These are phyloP conservation scores for Leishmania tarentolae DNA, from an alignment of 208 protist species.

Conservation along the genomic window DNA sequence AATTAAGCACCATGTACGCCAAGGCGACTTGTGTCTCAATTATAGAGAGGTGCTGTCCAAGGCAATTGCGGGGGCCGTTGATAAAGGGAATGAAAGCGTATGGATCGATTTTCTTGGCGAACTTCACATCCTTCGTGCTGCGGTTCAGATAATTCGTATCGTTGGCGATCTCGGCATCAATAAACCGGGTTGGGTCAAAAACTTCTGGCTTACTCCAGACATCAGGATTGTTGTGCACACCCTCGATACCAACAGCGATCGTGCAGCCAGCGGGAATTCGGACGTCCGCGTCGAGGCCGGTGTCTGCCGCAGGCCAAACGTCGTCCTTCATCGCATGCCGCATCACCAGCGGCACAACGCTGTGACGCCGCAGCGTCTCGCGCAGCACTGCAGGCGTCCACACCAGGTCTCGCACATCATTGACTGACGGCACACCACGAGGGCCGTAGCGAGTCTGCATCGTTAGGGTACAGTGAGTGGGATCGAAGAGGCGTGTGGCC, in stretches of 20 bases:
- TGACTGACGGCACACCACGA: slow-evolving; percentile 63
- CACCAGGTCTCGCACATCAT: slow-evolving; percentile 61
- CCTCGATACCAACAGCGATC: slow-evolving; percentile 81
- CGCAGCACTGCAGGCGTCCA: slow-evolving; percentile 84
- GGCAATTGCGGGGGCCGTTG: slow-evolving; percentile 92
- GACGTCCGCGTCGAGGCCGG: slow-evolving; percentile 74
- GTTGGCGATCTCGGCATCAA: slow-evolving; percentile 79
- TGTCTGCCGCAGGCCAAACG: slow-evolving; percentile 67
- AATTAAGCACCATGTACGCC: slow-evolving; percentile 74
- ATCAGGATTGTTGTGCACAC: slow-evolving; percentile 78
- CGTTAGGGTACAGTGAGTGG: slow-evolving; percentile 47
- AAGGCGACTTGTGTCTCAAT: slow-evolving; percentile 88
- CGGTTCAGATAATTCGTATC: slow-evolving; percentile 61
- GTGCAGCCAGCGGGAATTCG: slow-evolving; percentile 75
- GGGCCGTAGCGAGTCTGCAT: slow-evolving; percentile 66
- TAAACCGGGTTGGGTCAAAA: slow-evolving; percentile 86
- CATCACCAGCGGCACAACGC: slow-evolving; percentile 89
- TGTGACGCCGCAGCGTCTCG: slow-evolving; percentile 86
- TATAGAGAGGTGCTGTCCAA: slow-evolving; percentile 90
- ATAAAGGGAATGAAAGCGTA: slow-evolving; percentile 94
- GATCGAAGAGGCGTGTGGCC: slow-evolving; percentile 73
- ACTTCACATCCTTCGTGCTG: slow-evolving; percentile 38
- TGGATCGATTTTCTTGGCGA: slow-evolving; percentile 77
- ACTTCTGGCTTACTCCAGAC: slow-evolving; percentile 78
- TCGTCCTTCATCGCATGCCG: slow-evolving; percentile 77